Evolutionary conservation across 108 stramenopile genomes (phyloP).

Genomic region (Cyclotella cryptica): DNA sequence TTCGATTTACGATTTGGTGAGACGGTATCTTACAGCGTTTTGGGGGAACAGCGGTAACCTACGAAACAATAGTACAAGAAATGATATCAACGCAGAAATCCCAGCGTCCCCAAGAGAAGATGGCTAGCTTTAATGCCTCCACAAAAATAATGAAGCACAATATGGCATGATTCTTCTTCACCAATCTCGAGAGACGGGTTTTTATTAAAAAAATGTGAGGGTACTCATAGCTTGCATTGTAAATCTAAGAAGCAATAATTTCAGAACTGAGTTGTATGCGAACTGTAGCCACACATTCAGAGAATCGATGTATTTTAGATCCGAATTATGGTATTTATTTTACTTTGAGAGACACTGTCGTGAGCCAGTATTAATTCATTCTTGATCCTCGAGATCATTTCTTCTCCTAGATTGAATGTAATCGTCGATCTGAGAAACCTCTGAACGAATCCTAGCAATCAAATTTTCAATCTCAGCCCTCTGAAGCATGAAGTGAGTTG

Average conservation of each 20-base stretch:
- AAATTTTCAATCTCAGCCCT: slow-evolving; percentile 1
- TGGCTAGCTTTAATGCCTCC: too few relatives aligned
- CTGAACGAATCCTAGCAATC: background rate
- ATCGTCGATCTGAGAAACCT: slow-evolving; percentile 1
- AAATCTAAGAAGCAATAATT: too few relatives aligned
- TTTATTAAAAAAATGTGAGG: too few relatives aligned
- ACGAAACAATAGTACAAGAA: background rate
- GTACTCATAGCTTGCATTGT: too few relatives aligned
- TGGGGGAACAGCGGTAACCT: background rate
- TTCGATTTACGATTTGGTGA: slow-evolving; percentile 24
- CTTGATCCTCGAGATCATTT: background rate
- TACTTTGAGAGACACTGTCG: background rate
- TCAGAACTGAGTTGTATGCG: too few relatives aligned
- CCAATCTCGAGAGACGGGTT: too few relatives aligned
- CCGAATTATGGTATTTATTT: too few relatives aligned
- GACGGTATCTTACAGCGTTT: slow-evolving; percentile 28
- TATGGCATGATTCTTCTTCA: background rate
- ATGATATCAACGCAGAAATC: background rate
- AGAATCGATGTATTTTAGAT: too few relatives aligned
- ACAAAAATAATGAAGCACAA: background rate
- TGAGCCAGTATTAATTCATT: background rate
- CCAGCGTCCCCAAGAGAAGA: too few relatives aligned
- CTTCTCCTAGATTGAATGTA: background rate
- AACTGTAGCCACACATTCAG: too few relatives aligned
- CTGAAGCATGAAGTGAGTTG: background rate